These are phyloP conservation scores for Boletus coccyginus DNA, from an alignment of 768 basidiomycete genomes.

Conservation along the genomic window DNA sequence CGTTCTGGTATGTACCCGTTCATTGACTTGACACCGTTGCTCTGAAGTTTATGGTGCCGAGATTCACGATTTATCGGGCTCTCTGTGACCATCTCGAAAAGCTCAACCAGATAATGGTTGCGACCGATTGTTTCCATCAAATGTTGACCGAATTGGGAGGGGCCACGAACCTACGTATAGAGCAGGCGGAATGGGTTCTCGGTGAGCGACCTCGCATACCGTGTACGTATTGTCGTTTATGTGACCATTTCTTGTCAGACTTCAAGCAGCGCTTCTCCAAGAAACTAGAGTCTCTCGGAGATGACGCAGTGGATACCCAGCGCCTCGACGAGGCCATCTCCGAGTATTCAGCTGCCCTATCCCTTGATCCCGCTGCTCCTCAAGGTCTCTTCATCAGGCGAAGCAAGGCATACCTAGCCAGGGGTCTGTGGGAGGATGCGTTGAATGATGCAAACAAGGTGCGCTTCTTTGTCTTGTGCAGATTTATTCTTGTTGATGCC, in stretches of 20 bases:
- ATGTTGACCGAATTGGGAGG: not conserved
- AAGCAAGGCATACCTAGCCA: not conserved
- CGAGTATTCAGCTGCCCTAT: not conserved
- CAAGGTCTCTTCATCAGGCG: not conserved
- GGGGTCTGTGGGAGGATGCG: not conserved
- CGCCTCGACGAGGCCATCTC: not conserved
- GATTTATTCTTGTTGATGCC: not conserved
- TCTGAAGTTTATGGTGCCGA: not conserved
- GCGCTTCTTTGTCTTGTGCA: not conserved
- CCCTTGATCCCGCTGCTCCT: not conserved
- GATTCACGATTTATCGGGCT: not conserved
- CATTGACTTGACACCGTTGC: not conserved
- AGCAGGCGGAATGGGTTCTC: not conserved
- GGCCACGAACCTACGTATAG: not conserved
- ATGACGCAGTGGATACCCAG: not conserved
- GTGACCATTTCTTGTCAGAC: not conserved
- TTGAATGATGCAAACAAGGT: not conserved
- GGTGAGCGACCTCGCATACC: not conserved
- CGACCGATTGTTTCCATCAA: not conserved
- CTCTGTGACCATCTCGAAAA: not conserved
- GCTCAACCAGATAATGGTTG: not conserved
- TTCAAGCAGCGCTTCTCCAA: not conserved
- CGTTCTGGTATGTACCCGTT: not conserved
- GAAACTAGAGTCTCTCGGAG: not conserved
- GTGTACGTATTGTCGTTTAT: not conserved